Conservation (phyloP, 2,329 filamentous ascomycete species). For the Colletotrichum destructivum region DNA sequence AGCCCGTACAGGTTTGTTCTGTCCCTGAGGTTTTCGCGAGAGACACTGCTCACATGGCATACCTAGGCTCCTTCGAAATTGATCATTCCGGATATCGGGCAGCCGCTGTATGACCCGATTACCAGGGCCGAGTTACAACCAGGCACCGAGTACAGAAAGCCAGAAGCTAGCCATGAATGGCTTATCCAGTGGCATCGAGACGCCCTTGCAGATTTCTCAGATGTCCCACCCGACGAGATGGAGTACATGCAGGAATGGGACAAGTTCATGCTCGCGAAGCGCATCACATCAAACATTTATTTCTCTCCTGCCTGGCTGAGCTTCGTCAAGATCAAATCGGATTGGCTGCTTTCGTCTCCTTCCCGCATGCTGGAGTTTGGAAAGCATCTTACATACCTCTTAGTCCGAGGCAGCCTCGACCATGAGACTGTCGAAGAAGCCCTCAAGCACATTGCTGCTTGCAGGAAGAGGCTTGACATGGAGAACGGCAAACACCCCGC, state of each 20-base stretch:
- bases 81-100: constrained; percentile 64
- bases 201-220: constrained; percentile 70
- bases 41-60: constrained; percentile 11
- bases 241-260: constrained; percentile 74
- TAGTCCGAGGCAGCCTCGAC: constrained; percentile 63
- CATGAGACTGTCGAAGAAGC: constrained; percentile 61
- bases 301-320: constrained; percentile 66
- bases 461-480: constrained; percentile 51
- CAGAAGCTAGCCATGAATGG: constrained; percentile 66
- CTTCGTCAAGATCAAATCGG: constrained; percentile 65
- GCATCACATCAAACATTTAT: constrained; percentile 66
- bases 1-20: constrained; percentile 20
- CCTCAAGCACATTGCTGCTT: constrained; percentile 59
- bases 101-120: constrained; percentile 70
- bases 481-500: constrained; percentile 15
- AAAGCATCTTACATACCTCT: constrained; percentile 67
- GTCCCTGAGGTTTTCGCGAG: neutral
- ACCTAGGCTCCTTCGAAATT: constrained; percentile 44
- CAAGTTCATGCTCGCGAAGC: constrained; percentile 66
- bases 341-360: constrained; percentile 66
- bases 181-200: constrained; percentile 73
- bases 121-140: constrained; percentile 68
- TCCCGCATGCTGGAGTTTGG: constrained; percentile 68
- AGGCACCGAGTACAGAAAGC: constrained; percentile 60
- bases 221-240: constrained; percentile 68